Conservation (phyloP, 495 filamentous ascomycete genomes). For the Trichocladium antarcticum region DNA sequence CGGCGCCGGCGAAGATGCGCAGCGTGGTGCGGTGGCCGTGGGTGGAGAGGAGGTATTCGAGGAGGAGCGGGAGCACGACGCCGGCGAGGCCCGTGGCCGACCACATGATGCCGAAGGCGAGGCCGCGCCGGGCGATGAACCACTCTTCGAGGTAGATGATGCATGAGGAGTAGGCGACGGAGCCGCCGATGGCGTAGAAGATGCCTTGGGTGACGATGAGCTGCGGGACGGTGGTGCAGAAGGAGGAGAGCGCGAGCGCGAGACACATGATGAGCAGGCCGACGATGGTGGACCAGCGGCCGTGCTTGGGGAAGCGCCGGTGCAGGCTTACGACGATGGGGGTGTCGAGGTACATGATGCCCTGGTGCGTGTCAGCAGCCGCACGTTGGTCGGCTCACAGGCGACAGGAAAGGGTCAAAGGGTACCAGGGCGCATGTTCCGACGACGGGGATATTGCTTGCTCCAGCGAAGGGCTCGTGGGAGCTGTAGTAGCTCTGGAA, state of each 20-base stretch:
- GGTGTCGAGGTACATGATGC: constrained; percentile 41
- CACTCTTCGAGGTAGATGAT: constrained; percentile 47
- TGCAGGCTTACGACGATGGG: constrained; percentile 32
- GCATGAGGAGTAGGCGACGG: constrained; percentile 38
- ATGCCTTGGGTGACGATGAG: constrained; percentile 46
- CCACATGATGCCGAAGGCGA: constrained; percentile 49
- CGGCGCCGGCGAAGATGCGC: constrained; percentile 36
- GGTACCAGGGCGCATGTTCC: constrained; percentile 32
- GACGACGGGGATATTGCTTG: constrained; percentile 32
- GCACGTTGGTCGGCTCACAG: too few species aligned
- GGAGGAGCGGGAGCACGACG: constrained; percentile 37
- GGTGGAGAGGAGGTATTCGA: constrained; percentile 39
- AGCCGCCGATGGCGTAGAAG: constrained; percentile 40
- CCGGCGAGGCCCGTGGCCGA: constrained; percentile 35
- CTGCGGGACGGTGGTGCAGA: constrained; percentile 33
- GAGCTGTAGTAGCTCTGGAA: constrained; percentile 40
- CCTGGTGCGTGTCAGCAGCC: constrained; percentile 15
- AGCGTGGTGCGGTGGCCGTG: constrained; percentile 48
- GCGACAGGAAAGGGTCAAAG: too few species aligned
- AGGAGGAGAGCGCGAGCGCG: constrained; percentile 36
- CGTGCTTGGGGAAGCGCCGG: constrained; percentile 20
- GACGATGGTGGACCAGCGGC: constrained; percentile 25
- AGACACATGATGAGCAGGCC: constrained; percentile 33
- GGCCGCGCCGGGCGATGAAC: constrained; percentile 42
- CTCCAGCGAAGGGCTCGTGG: constrained; percentile 30